Evolutionary conservation across 2,329 filamentous ascomycete species (phyloP), one percentile per base, ranked within the genome.

Genomic region (Phialocephala subalpina): DNA sequence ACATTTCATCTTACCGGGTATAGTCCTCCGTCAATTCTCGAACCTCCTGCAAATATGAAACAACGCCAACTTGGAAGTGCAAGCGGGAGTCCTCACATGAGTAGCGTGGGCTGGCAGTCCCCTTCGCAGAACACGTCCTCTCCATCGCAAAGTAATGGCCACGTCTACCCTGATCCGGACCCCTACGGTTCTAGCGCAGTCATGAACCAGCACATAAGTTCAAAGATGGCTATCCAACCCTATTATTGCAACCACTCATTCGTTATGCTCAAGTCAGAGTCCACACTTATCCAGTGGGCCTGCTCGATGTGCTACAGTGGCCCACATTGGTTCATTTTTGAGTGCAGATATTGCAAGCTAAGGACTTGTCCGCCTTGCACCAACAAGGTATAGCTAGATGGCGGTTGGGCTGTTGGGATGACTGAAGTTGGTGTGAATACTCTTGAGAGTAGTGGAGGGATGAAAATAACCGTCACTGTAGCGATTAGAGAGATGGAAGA

Each of bases 1-100:
- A 97, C 95, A 0, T 97, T 94, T 47, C 94, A 97, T 78, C 94
- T 95, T 0, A 90, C 83, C 16, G 85, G 86, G 67, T 97, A 95
- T 78, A 91, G 90, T n/a, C 93, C 92, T 27, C 89, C 92, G 57
- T 93, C 92, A 18, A 73, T 76, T 18, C 84, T 97, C 60, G 95
- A 97, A 81, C 89, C 90, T 25, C 94, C 94, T 18, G 83, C 89
- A 33, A 94, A 88, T 77, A 86, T 93, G 68, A 92, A 94, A 77
- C 90, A 92, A 66, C 89, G 91, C 70, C 90, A 91, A 73, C 78
- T 82, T 58, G 85, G 85, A 63, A 97, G 92, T 76, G 90, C 87
- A 20, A 88, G 83, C 64, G 92, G 92, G 60, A 97, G 94, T 78
- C 94, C 95, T 59, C 94, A 97, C 78, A 93, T 97, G 88, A 80